These are phyloP conservation scores for Lentinula detonsa DNA, from an alignment of 768 basidiomycete genomes.

Conservation along the genomic window DNA sequence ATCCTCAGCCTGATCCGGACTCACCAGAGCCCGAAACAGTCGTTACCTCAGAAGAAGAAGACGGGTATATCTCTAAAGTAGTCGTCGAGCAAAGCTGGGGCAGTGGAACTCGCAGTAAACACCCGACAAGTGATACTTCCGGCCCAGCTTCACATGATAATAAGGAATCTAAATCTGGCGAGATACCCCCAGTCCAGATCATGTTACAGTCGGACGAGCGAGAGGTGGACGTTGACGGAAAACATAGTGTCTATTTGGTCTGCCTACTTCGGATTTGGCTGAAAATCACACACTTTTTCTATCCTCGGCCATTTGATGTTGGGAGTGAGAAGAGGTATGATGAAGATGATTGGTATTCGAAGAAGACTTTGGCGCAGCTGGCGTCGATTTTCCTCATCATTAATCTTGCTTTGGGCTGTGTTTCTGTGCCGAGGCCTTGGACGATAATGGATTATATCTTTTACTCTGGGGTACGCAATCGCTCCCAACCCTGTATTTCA, in stretches of 20 bases:
- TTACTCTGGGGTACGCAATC: slow-evolving; percentile 28
- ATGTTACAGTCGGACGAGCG: slow-evolving; percentile 1
- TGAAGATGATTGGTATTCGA: slow-evolving; percentile 14
- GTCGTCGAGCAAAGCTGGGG: slow-evolving; percentile 52
- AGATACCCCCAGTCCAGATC: slow-evolving; percentile 9
- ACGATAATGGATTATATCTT: slow-evolving; percentile 30
- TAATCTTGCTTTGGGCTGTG: slow-evolving; percentile 16
- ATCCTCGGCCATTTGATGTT: slow-evolving; percentile 11
- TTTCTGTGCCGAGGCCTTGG: slow-evolving; percentile 16
- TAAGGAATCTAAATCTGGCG: slow-evolving; percentile 7
- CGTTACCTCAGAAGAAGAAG: slow-evolving; percentile 8
- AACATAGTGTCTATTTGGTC: neutral
- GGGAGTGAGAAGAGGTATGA: slow-evolving; percentile 13
- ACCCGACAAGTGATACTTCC: slow-evolving; percentile 26
- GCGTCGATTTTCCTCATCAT: slow-evolving; percentile 20
- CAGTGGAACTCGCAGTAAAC: slow-evolving; percentile 26
- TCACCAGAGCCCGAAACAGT: neutral
- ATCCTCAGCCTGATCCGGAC: neutral
- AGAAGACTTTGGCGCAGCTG: slow-evolving; percentile 11
- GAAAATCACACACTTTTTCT: slow-evolving; percentile 10
- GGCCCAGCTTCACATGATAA: slow-evolving; percentile 11
- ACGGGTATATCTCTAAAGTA: slow-evolving; percentile 45
- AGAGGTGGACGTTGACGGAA: neutral
- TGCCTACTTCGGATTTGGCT: slow-evolving; percentile 8
- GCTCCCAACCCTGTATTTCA: slow-evolving; percentile 11